Conservation (phyloP, 805 yeast species). For the Huiozyma naganishii region DNA sequence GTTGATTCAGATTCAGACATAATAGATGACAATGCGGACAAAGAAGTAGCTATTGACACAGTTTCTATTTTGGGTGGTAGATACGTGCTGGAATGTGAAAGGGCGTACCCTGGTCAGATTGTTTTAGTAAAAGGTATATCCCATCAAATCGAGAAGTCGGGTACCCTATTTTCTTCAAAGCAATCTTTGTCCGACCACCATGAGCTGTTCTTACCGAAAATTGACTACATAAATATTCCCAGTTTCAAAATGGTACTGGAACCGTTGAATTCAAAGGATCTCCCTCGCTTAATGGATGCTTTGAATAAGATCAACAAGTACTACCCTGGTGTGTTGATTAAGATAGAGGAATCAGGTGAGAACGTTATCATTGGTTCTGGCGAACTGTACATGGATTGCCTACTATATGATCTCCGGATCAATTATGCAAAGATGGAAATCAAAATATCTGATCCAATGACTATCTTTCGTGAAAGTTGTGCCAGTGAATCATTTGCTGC, state of each 20-base stretch:
- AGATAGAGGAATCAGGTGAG: slow-evolving; percentile 84
- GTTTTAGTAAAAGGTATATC: slow-evolving; percentile 60
- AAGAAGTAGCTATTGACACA: slow-evolving; percentile 19
- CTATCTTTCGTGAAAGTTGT: slow-evolving; percentile 71
- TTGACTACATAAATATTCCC: slow-evolving; percentile 40
- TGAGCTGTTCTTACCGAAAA: slow-evolving; percentile 11
- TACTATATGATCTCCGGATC: slow-evolving; percentile 63
- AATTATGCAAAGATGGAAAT: slow-evolving; percentile 57
- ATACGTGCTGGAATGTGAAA: slow-evolving; percentile 45
- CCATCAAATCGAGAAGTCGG: slow-evolving; percentile 42
- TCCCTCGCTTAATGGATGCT: slow-evolving; percentile 64
- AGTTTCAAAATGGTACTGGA: slow-evolving; percentile 69
- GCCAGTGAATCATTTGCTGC: slow-evolving; percentile 54
- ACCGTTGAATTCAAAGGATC: slow-evolving; percentile 67
- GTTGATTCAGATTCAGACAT: slow-evolving; percentile 41
- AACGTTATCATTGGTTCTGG: slow-evolving; percentile 75
- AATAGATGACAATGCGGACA: slow-evolving; percentile 38
- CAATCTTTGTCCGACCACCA: slow-evolving; percentile 5
- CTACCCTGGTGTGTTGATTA: slow-evolving; percentile 56
- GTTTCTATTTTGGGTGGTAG: slow-evolving; percentile 58
- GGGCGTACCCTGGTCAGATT: slow-evolving; percentile 54
- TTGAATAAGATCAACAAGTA: slow-evolving; percentile 49
- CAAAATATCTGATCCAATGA: slow-evolving; percentile 76
- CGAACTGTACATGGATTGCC: slow-evolving; percentile 76
- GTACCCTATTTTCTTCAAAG: slow-evolving; percentile 36